Percentiles rank a stretch among this genome's conserved stretches.
These are phyloP conservation scores for Halophytophthora polymorphica DNA, from an alignment of 352 stramenopile genomes.

Conservation along the genomic window DNA sequence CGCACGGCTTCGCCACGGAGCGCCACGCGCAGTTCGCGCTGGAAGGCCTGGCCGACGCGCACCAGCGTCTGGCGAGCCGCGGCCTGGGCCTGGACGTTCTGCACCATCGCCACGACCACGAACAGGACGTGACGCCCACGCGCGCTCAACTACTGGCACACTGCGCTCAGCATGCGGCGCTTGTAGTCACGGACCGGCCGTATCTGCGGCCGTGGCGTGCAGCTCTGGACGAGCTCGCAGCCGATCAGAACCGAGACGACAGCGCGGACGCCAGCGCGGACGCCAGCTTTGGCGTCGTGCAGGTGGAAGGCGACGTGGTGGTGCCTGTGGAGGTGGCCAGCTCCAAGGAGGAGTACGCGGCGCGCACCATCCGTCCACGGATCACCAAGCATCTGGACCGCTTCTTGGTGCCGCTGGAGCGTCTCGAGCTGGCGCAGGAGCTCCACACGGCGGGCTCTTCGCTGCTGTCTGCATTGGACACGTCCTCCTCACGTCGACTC, in stretches of 20 bases:
- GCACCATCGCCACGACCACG: conserved; percentile 36
- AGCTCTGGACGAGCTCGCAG: conserved; percentile 38
- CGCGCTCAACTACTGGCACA: conserved; percentile 39
- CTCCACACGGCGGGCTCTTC: conserved; percentile 30
- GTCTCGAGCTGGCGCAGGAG: conserved; percentile 23
- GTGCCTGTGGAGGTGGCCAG: conserved; percentile 92
- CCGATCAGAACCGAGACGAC: conserved; percentile 26
- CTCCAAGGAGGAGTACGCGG: conserved; percentile 95
- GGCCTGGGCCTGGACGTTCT: conserved; percentile 66
- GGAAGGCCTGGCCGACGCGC: conserved; percentile 55
- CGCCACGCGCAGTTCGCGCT: conserved; percentile 74
- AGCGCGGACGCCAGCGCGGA: background rate
- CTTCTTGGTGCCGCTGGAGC: conserved; percentile 76
- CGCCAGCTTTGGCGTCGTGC: conserved; percentile 67
- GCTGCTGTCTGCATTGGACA: conserved; percentile 17
- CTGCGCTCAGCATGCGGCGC: conserved; percentile 45
- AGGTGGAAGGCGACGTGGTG: conserved; percentile 98
- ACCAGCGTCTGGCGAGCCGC: conserved; percentile 35
- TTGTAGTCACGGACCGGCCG: conserved; percentile 76
- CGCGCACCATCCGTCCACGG: conserved; percentile 96
- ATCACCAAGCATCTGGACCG: conserved; percentile 91
- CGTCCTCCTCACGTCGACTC: conserved; percentile 13
- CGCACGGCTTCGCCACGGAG: conserved; percentile 60
- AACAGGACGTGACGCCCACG: conserved; percentile 1
- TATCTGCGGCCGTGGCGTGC: conserved; percentile 63